A percentile compares a stretch with the other conserved stretches of the same genome.
phyloP scores from a whole-genome alignment of 495 filamentous ascomycete genomes.

The Aspergillus cristatus region DNA sequence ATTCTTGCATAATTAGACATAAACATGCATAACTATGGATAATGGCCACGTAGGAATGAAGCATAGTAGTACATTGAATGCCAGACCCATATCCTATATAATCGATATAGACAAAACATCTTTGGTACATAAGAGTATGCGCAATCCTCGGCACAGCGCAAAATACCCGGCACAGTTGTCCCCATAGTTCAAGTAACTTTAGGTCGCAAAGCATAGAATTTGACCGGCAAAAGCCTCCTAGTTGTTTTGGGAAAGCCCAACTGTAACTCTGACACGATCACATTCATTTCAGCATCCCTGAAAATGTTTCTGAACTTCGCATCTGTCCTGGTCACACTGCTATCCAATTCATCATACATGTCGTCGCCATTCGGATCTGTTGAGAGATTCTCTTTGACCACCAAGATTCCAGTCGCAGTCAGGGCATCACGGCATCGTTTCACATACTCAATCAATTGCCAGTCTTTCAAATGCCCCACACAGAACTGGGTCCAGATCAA shows the following conservation, averaged over 20 bases:
- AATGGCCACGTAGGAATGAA: no score
- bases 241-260: conserved; percentile 56
- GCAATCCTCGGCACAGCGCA: no score
- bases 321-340: conserved; percentile 67
- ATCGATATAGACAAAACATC: no score
- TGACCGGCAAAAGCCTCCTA: conserved; percentile 53
- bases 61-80: no score
- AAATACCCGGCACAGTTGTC: no score
- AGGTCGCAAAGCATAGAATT: conserved; percentile 54
- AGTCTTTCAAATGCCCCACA: conserved; percentile 74
- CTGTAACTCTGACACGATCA: conserved; percentile 65
- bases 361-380: conserved; percentile 47
- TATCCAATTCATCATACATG: conserved; percentile 67
- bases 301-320: conserved; percentile 60
- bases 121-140: no score
- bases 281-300: conserved; percentile 52
- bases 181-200: no score
- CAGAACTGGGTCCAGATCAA: conserved; percentile 78
- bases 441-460: conserved; percentile 59
- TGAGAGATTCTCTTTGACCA: conserved; percentile 81
- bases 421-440: conserved; percentile 48
- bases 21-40: no score
- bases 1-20: no score
- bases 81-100: no score
- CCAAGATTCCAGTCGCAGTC: conserved; percentile 44